phyloP scores from a whole-genome alignment of 805 yeast species.

The Isabelozyma pseudorhagii region DNA sequence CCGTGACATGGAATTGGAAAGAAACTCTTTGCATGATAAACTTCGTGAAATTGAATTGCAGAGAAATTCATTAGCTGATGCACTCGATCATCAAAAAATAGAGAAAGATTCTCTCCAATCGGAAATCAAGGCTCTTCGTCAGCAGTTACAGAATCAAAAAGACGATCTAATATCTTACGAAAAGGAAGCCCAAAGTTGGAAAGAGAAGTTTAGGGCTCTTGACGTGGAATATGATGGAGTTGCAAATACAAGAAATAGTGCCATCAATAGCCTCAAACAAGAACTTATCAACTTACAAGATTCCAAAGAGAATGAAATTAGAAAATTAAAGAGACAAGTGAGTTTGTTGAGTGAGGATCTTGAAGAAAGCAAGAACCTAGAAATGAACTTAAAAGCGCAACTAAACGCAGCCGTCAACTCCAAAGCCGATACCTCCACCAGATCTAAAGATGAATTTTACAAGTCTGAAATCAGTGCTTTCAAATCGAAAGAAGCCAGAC shows the following conservation, averaged over 20 bases:
- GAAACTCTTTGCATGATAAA: slow-evolving; percentile 3
- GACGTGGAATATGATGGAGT: slow-evolving; percentile 3
- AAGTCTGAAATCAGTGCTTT: slow-evolving; percentile 22
- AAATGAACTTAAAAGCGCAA: slow-evolving; percentile 18
- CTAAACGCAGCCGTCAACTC: slow-evolving; percentile 12
- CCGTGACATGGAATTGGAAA: slow-evolving; percentile 2
- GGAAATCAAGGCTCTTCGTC: slow-evolving; percentile 4
- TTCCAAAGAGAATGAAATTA: slow-evolving; percentile 6
- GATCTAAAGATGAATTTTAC: slow-evolving; percentile 5
- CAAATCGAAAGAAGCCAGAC: slow-evolving; percentile 14
- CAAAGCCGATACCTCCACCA: slow-evolving; percentile 6
- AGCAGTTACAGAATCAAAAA: slow-evolving; percentile 7
- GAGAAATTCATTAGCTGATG: slow-evolving; percentile 6
- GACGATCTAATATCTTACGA: slow-evolving; percentile 15
- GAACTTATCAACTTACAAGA: slow-evolving; percentile 10
- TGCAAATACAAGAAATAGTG: not conserved
- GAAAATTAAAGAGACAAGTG: slow-evolving; percentile 13
- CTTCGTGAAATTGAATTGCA: slow-evolving; percentile 4
- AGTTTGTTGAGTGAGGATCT: slow-evolving; percentile 14
- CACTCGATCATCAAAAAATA: slow-evolving; percentile 4
- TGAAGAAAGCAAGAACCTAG: slow-evolving; percentile 20
- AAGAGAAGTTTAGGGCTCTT: slow-evolving; percentile 6
- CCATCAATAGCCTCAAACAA: slow-evolving; percentile 1
- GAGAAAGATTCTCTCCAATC: not conserved
- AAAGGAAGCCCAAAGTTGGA: slow-evolving; percentile 8